Conservation (phyloP, 352 stramenopile genomes). For the Pythium oligandrum region DNA sequence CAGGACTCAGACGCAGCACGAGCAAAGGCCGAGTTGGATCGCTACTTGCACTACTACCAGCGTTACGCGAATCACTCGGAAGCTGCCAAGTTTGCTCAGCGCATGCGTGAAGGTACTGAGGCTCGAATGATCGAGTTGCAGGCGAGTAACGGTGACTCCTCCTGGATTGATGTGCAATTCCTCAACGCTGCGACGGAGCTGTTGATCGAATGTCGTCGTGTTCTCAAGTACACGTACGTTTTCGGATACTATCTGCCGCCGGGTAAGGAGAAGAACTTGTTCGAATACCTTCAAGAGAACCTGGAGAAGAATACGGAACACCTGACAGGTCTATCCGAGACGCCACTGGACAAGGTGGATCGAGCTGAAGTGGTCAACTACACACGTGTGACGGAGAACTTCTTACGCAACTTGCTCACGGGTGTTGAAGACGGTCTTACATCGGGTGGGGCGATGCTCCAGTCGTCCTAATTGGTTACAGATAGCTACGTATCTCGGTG, state of each 20-base stretch:
- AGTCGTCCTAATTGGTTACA: neutral
- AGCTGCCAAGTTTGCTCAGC: constrained; percentile 95
- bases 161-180: constrained; percentile 99
- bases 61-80: constrained; percentile 96
- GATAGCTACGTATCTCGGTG: no score
- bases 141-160: constrained; percentile 85
- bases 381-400: constrained; percentile 91
- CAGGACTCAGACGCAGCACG: constrained; percentile 84
- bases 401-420: constrained; percentile 87
- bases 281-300: constrained; percentile 93
- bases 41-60: constrained; percentile 99
- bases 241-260: constrained; percentile 93
- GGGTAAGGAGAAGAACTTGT: constrained; percentile 91
- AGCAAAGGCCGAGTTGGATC: constrained; percentile 96
- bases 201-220: constrained; percentile 96
- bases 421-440: constrained; percentile 89
- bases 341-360: constrained; percentile 90
- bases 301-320: constrained; percentile 93
- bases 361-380: constrained; percentile 94
- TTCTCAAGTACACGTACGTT: constrained; percentile 98
- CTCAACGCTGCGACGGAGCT: constrained; percentile 94
- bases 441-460: constrained; percentile 21
- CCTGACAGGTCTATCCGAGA: constrained; percentile 87
- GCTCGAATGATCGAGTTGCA: constrained; percentile 95
- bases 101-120: constrained; percentile 95